Evolutionary conservation across 306 rosid species (phyloP).

Genomic region (Potentilla sterilis): DNA sequence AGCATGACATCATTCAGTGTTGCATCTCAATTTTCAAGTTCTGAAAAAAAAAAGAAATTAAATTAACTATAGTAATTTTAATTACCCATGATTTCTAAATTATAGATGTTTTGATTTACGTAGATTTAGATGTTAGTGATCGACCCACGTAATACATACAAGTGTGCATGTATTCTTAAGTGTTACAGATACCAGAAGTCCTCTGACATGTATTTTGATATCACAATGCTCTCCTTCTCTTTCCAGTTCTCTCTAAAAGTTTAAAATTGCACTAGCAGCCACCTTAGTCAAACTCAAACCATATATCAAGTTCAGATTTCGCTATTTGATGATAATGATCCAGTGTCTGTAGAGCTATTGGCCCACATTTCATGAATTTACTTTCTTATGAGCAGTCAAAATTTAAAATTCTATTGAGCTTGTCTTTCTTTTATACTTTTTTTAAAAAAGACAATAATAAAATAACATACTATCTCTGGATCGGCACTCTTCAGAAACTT

Average conservation of each 20-base stretch:
- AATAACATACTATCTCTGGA: conserved; percentile 46
- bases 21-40: neutral
- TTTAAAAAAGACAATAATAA: neutral
- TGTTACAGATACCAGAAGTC: neutral
- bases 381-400: neutral
- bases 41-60: neutral
- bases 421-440: neutral
- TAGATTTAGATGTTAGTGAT: neutral
- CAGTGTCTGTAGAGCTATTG: neutral
- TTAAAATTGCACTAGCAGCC: neutral
- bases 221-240: neutral
- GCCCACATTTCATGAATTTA: neutral
- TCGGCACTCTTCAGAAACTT: conserved; percentile 48
- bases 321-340: neutral
- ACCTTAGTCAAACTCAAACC: neutral
- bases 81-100: neutral
- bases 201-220: neutral
- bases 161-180: neutral
- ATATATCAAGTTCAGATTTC: neutral
- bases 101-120: too few relatives aligned
- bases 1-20: neutral
- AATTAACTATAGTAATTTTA: neutral
- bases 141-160: neutral
- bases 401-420: neutral
- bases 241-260: neutral